These are phyloP conservation scores for Suhomyces emberorum DNA, from an alignment of 805 yeast genomes.

Conservation along the genomic window DNA sequence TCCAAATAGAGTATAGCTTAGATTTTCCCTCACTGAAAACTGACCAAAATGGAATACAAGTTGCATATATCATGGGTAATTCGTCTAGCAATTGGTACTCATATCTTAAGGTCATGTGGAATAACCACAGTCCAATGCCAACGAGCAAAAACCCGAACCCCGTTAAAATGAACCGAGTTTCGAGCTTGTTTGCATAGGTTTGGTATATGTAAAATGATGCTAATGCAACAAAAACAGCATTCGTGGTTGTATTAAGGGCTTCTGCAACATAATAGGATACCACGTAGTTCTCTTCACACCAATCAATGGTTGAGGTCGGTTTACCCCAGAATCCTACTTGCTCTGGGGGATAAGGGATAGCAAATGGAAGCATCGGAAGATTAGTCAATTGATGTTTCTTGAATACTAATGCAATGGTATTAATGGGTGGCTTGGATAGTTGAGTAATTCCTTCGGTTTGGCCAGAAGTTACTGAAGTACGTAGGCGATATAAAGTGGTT, in stretches of 20 bases:
- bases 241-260: conserved; percentile 82
- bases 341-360: conserved; percentile 53
- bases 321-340: conserved; percentile 76
- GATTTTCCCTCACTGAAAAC: conserved; percentile 60
- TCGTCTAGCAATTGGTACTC: conserved; percentile 92
- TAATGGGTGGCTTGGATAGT: too few species aligned
- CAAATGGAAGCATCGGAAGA: conserved; percentile 43
- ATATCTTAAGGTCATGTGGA: conserved; percentile 92
- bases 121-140: conserved; percentile 91
- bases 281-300: conserved; percentile 98
- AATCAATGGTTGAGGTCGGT: conserved; percentile 92
- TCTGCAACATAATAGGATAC: conserved; percentile 86
- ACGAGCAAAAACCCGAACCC: conserved; percentile 82
- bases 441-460: too few species aligned
- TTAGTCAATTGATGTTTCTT: too few species aligned
- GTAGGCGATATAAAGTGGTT: too few species aligned
- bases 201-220: conserved; percentile 66
- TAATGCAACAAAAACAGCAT: conserved; percentile 47
- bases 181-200: conserved; percentile 59
- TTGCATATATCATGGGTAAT: conserved; percentile 96
- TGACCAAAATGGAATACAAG: conserved; percentile 91
- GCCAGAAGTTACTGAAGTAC: too few species aligned
- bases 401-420: too few species aligned
- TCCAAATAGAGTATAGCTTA: conserved; percentile 32
- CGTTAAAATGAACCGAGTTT: conserved; percentile 64